phyloP scores from a whole-genome alignment of 768 basidiomycete genomes.

The Boletus tylopilopsis region DNA sequence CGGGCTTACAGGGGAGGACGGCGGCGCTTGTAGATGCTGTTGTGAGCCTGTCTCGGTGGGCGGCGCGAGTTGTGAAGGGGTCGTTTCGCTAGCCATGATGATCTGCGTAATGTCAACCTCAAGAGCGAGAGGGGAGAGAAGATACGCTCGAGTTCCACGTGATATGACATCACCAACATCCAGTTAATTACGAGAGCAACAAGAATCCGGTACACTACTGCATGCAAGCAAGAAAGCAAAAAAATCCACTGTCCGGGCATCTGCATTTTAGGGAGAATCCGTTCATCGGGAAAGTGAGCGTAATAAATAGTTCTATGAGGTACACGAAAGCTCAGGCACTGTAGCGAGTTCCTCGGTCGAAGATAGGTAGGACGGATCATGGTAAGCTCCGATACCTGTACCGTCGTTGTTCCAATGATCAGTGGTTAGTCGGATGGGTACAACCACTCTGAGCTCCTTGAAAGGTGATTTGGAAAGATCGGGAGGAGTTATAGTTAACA shows the following conservation, averaged over 20 bases:
- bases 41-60: constrained; percentile 1
- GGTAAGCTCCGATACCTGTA: constrained; percentile 12
- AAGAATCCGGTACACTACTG: not conserved
- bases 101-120: not conserved
- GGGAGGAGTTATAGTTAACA: constrained; percentile 56
- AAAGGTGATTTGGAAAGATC: constrained; percentile 55
- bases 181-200: not conserved
- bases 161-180: constrained; percentile 21
- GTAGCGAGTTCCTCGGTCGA: constrained; percentile 25
- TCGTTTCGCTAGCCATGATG: constrained; percentile 6
- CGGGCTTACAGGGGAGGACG: constrained; percentile 25
- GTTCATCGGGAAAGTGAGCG: not conserved
- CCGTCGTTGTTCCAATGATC: constrained; percentile 50
- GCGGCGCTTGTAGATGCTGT: not conserved
- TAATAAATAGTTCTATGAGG: not conserved
- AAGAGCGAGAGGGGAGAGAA: not conserved
- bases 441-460: constrained; percentile 52
- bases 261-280: not conserved
- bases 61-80: not conserved
- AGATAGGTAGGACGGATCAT: constrained; percentile 12
- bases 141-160: constrained; percentile 17
- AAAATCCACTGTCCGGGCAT: not conserved
- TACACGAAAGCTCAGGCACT: constrained; percentile 10
- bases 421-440: constrained; percentile 65
- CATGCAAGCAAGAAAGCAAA: not conserved